Conservation (phyloP, 2,329 filamentous ascomycete species). For the Alternaria triticimaculans region DNA sequence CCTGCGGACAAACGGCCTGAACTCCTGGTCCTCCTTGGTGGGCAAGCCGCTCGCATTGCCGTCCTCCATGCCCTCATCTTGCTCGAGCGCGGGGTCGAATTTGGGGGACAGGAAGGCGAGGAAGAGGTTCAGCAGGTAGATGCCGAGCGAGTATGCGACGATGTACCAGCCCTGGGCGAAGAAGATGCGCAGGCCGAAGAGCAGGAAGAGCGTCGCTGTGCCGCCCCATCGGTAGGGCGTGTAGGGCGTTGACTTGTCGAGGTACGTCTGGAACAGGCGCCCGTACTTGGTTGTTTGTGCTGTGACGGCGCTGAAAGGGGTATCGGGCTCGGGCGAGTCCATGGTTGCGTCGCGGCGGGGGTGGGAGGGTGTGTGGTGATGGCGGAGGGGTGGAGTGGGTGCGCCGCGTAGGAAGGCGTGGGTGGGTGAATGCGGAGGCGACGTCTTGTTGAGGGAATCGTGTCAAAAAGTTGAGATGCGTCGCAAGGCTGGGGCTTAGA, state of each 20-base stretch:
- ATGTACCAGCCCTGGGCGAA: conserved; percentile 98
- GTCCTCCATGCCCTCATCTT: conserved; percentile 96
- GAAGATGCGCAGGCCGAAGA: conserved; percentile 91
- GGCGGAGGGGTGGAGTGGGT: conserved; percentile 4
- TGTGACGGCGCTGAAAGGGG: conserved; percentile 88
- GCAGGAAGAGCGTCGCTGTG: conserved; percentile 74
- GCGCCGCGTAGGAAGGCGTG: conserved; percentile 5
- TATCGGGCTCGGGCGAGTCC: conserved; percentile 89
- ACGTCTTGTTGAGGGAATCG: conserved; percentile 34
- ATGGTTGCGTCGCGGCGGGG: conserved; percentile 55
- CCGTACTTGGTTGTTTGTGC: conserved; percentile 80
- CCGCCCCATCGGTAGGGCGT: conserved; percentile 88
- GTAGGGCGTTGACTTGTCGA: conserved; percentile 92
- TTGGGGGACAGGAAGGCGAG: conserved; percentile 98
- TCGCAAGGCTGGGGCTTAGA: conserved; percentile 32
- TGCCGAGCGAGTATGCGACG: conserved; percentile 95
- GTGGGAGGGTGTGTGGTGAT: neutral
- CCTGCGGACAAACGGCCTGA: conserved; percentile 93
- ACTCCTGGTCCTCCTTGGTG: conserved; percentile 96
- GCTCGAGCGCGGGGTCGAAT: conserved; percentile 95
- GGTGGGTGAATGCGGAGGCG: conserved; percentile 1
- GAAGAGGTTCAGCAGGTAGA: conserved; percentile 99
- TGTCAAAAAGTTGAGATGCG: conserved; percentile 32
- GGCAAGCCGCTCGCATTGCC: conserved; percentile 79
- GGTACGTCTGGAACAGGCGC: conserved; percentile 87